These are phyloP conservation scores for Anaeramoeba flamelloides DNA, from an alignment of 78 protist genomes.

Conservation along the genomic window DNA sequence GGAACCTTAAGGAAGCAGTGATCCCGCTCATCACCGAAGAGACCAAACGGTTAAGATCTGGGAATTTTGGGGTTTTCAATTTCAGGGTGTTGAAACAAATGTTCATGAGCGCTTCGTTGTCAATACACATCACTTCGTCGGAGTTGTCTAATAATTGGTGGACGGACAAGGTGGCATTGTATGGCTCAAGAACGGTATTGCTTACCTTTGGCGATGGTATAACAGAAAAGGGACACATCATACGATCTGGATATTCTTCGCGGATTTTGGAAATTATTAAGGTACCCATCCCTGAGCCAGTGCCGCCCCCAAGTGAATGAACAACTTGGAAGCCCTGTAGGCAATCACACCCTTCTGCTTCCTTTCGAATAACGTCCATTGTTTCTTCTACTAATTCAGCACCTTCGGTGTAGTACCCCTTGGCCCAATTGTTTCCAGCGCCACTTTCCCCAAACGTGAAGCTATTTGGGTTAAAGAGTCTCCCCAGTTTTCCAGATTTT, in stretches of 20 bases:
- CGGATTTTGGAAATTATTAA: constrained; percentile 57
- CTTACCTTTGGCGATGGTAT: constrained; percentile 94
- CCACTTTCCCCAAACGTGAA: constrained; percentile 76
- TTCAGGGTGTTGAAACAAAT: constrained; percentile 80
- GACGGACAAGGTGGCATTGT: constrained; percentile 89
- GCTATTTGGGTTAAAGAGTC: constrained; percentile 83
- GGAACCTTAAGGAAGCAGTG: constrained; percentile 93
- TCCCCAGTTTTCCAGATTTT: constrained; percentile 50
- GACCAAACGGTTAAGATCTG: constrained; percentile 88
- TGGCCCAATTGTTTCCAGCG: constrained; percentile 91
- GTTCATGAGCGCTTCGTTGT: constrained; percentile 93
- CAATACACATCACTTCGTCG: constrained; percentile 77
- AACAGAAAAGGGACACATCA: constrained; percentile 86
- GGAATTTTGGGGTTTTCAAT: constrained; percentile 77
- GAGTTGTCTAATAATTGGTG: constrained; percentile 91
- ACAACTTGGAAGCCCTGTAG: constrained; percentile 96
- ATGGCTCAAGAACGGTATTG: constrained; percentile 93
- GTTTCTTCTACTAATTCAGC: constrained; percentile 77
- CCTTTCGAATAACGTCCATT: constrained; percentile 87
- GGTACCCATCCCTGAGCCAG: constrained; percentile 91
- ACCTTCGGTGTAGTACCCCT: constrained; percentile 94
- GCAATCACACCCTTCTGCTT: constrained; percentile 88
- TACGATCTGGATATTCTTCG: constrained; percentile 91
- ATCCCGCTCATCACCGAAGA: constrained; percentile 79
- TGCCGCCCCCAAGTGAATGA: constrained; percentile 99